Evolutionary conservation across 805 yeast species (phyloP).

Genomic region (Cyberlindnera samutprakarnensis): DNA sequence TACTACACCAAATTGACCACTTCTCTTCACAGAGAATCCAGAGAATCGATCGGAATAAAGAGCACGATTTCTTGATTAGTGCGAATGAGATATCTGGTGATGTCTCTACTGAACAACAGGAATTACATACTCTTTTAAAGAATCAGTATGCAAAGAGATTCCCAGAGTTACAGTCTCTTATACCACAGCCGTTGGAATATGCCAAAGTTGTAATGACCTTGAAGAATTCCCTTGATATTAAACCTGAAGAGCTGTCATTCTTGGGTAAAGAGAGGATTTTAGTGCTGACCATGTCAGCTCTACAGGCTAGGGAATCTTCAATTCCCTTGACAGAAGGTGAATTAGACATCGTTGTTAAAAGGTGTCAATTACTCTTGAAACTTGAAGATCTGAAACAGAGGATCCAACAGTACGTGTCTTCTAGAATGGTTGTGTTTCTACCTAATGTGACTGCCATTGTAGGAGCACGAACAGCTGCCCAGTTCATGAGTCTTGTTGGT

Average conservation of each 20-base stretch:
- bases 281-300: slow-evolving; percentile 68
- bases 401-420: slow-evolving; percentile 48
- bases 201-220: slow-evolving; percentile 43
- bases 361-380: slow-evolving; percentile 40
- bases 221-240: slow-evolving; percentile 37
- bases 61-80: slow-evolving; percentile 40
- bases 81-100: slow-evolving; percentile 50
- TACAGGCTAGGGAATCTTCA: slow-evolving; percentile 33
- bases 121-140: slow-evolving; percentile 42
- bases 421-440: slow-evolving; percentile 51
- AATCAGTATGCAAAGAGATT: slow-evolving; percentile 52
- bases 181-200: slow-evolving; percentile 56
- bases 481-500: slow-evolving; percentile 60
- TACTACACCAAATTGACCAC: slow-evolving; percentile 11
- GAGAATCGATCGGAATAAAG: slow-evolving; percentile 31
- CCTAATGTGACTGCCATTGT: slow-evolving; percentile 74
- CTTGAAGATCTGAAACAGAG: slow-evolving; percentile 35
- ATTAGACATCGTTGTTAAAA: slow-evolving; percentile 30
- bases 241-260: slow-evolving; percentile 22
- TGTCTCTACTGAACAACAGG: slow-evolving; percentile 45
- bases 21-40: slow-evolving; percentile 14
- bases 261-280: slow-evolving; percentile 60
- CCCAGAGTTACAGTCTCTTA: slow-evolving; percentile 61
- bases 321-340: slow-evolving; percentile 25
- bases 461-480: slow-evolving; percentile 68